Base-by-base conservation (phyloP, 2,329 filamentous ascomycete genomes). In the Venturia carpophila region DNA sequence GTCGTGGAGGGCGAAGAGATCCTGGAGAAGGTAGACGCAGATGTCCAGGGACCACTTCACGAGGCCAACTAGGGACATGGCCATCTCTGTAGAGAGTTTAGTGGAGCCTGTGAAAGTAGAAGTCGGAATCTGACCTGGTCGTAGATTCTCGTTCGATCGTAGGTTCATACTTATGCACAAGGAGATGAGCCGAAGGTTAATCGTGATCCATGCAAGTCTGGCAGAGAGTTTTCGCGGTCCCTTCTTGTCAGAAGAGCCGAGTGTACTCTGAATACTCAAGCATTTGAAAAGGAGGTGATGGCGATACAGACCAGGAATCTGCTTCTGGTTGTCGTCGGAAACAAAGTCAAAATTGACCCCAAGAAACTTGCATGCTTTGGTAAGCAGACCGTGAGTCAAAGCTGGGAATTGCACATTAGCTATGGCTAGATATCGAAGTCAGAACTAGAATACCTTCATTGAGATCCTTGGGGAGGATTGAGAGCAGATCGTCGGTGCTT, bases 11-110 rank as follows among this genome's bases (percentile, higher is more conserved):
- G 77, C 73, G 65, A 80, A 76, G 47, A 87, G 73, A 39, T 82
- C 80, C 69, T 84, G 81, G 49, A 86, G 71, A 37, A 86, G 75
- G 70, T 80, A 85, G 24, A 80, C 77, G 67, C 82, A 79, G 63
- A 87, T 79, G 68, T 93, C 88, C 43, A 92, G 80, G 0, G 85
- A 84, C 92, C 92, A 97, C 71, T 84, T 87, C 4, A 89, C 85
- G 64, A 91, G 88, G 27, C 90, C 90, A 5, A 87, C 83, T 13
- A 95, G 78, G 56, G 87, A 84, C 49, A 87, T 84, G 1, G 93
- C 83, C 15, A 91, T 85, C 72, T 93, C 90, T 86, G 70, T 45
- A 30, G n/a, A n/a, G 15, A 3, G 6, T n/a, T 34, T 37, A 37
- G 52, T 58, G 30, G 27, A 58, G 24, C 64, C 52, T 30, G 49